phyloP scores from a whole-genome alignment of 805 yeast species.

The Candida xyloterini region DNA sequence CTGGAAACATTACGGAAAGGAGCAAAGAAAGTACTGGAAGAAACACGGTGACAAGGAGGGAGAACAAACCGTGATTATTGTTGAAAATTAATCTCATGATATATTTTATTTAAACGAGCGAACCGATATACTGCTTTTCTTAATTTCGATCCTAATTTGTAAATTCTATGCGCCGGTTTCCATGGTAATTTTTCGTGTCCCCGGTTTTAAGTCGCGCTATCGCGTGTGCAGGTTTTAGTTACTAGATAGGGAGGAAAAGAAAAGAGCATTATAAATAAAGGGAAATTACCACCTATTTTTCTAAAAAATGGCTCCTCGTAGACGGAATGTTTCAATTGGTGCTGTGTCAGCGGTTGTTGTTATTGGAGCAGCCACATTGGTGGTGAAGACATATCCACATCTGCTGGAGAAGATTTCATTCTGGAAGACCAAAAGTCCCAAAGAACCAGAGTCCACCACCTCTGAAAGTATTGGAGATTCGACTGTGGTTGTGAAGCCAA shows the following conservation, averaged over 20 bases:
- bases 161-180: constrained; percentile 10
- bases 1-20: constrained; percentile 22
- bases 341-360: constrained; percentile 43
- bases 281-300: neutral
- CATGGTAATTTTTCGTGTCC: constrained; percentile 3
- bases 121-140: neutral
- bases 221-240: constrained; percentile 12
- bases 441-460: constrained; percentile 1
- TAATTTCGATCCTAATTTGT: constrained; percentile 6
- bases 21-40: constrained; percentile 24
- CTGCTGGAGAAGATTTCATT: constrained; percentile 11
- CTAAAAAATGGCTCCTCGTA: constrained; percentile 17
- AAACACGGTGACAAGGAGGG: constrained; percentile 4
- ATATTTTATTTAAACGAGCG: neutral
- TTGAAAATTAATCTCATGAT: neutral
- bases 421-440: constrained; percentile 1
- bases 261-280: constrained; percentile 7
- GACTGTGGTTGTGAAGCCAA: constrained; percentile 28
- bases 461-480: constrained; percentile 18
- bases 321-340: constrained; percentile 33
- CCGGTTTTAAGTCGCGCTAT: constrained; percentile 9
- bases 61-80: constrained; percentile 4
- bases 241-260: constrained; percentile 9
- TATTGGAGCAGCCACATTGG: constrained; percentile 40
- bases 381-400: constrained; percentile 51